These are phyloP conservation scores for Cucurbitaria berberidis DNA, from an alignment of 2,329 filamentous ascomycete species.

Conservation along the genomic window DNA sequence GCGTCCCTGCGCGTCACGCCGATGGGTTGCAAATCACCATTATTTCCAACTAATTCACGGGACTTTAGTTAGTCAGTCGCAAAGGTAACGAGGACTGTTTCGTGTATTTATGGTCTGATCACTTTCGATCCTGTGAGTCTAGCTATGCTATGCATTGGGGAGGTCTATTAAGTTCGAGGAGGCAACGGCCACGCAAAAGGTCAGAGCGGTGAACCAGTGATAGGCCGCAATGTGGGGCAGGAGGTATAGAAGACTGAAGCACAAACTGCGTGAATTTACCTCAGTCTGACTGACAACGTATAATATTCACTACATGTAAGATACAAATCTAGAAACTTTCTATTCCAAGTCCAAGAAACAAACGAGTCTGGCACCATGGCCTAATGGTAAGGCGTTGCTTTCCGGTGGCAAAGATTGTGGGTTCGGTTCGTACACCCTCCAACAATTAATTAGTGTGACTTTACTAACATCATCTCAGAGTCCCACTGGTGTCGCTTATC, in stretches of 20 bases:
- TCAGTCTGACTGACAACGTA: too few relatives aligned
- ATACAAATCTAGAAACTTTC: too few relatives aligned
- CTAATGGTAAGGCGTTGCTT: constrained; percentile 55
- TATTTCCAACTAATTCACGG: not conserved
- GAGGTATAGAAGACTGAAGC: not conserved
- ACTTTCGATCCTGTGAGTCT: not conserved
- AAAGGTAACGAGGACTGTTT: not conserved
- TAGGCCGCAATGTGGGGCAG: not conserved
- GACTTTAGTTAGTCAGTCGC: not conserved
- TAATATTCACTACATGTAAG: too few relatives aligned
- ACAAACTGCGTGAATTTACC: too few relatives aligned
- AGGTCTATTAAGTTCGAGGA: not conserved
- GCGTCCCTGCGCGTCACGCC: constrained; percentile 1
- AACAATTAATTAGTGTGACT: too few relatives aligned
- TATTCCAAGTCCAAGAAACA: constrained; percentile 1
- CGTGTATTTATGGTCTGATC: too few relatives aligned
- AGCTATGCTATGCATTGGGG: not conserved
- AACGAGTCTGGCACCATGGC: constrained; percentile 44
- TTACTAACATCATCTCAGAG: too few relatives aligned
- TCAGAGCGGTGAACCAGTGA: not conserved
- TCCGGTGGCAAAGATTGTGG: constrained; percentile 54
- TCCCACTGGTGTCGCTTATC: constrained; percentile 47
- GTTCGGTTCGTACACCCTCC: too few relatives aligned
- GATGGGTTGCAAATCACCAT: not conserved
- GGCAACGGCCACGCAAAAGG: not conserved